Evolutionary conservation across 805 yeast species (phyloP).

Genomic region (Jamesozyma jinghongensis): DNA sequence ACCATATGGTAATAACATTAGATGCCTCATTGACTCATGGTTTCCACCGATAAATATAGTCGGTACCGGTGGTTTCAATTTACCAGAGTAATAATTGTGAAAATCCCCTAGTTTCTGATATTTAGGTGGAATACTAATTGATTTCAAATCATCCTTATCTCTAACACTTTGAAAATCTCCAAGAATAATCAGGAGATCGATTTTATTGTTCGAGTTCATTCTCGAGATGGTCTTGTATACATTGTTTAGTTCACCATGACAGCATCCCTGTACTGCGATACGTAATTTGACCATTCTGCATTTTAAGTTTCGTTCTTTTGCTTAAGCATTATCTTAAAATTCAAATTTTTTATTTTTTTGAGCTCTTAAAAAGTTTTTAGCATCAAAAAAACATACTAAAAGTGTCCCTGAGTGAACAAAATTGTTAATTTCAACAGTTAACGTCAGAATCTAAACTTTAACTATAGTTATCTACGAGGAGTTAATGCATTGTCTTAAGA

Average conservation of each 20-base stretch:
- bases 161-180: conserved; percentile 90
- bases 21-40: conserved; percentile 80
- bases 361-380: too few relatives aligned
- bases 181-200: conserved; percentile 63
- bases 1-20: conserved; percentile 66
- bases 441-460: too few relatives aligned
- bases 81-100: conserved; percentile 56
- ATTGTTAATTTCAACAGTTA: too few relatives aligned
- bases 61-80: conserved; percentile 53
- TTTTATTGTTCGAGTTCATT: conserved; percentile 19
- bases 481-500: too few relatives aligned
- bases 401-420: too few relatives aligned
- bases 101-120: conserved; percentile 75
- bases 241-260: conserved; percentile 67
- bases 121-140: conserved; percentile 73
- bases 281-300: conserved; percentile 19
- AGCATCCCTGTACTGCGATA: conserved; percentile 80
- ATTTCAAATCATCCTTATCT: conserved; percentile 49
- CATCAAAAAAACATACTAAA: too few relatives aligned
- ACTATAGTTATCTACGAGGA: too few relatives aligned
- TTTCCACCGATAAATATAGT: conserved; percentile 92
- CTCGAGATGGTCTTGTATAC: conserved; percentile 40
- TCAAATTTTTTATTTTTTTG: too few relatives aligned
- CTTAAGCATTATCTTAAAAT: too few relatives aligned
- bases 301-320: not conserved